A percentile compares a stretch with the other conserved stretches of the same genome.
Conservation (phyloP, 768 basidiomycete species). For the Xerocomellus amylosporus region DNA sequence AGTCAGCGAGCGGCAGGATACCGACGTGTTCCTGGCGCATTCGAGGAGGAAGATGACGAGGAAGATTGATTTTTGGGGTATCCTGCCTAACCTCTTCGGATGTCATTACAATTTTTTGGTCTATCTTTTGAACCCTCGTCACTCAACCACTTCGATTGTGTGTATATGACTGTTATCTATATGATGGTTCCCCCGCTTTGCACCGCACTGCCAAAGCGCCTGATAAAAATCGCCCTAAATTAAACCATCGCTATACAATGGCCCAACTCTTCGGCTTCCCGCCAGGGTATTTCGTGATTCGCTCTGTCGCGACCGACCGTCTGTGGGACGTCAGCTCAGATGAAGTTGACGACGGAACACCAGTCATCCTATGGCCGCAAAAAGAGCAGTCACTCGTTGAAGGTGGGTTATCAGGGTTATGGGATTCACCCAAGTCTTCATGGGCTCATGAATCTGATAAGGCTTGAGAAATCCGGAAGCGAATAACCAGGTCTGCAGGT, state of each 20-base stretch:
- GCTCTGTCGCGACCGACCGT: conserved; percentile 35
- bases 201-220: background rate
- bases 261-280: conserved; percentile 34
- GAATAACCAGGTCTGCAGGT: conserved; percentile 76
- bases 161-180: too few relatives aligned
- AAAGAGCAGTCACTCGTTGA: conserved; percentile 78
- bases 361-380: conserved; percentile 65
- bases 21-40: conserved; percentile 28
- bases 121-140: background rate
- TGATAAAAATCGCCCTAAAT: background rate
- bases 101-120: background rate
- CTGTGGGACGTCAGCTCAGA: conserved; percentile 36
- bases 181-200: background rate
- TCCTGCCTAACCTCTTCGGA: background rate
- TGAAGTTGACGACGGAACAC: conserved; percentile 36
- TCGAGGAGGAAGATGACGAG: conserved; percentile 14
- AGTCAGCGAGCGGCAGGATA: conserved; percentile 8
- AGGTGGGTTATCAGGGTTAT: conserved; percentile 41
- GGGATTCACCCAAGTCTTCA: background rate
- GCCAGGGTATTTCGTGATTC: conserved; percentile 41
- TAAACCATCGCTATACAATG: conserved; percentile 6
- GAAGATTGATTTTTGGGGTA: background rate
- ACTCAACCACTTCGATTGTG: too few relatives aligned
- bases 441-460: conserved; percentile 29
- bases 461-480: conserved; percentile 65